These are phyloP conservation scores for Cladosporium sp. DNA, from an alignment of 2,329 filamentous ascomycete genomes.

Conservation along the genomic window DNA sequence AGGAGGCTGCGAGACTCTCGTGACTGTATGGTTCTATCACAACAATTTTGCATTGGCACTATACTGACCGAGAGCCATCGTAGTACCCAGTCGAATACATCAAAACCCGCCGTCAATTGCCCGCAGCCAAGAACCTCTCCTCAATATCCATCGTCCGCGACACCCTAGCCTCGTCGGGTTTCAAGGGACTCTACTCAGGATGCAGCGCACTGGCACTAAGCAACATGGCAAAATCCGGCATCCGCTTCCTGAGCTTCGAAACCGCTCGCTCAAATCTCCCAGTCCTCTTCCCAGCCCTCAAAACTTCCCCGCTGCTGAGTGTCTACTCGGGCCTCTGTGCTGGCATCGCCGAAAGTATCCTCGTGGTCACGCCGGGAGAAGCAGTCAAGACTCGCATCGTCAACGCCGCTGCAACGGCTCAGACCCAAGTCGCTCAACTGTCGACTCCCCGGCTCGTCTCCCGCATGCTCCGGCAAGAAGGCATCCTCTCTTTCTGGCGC, in stretches of 20 bases:
- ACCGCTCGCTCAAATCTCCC: conserved; percentile 12
- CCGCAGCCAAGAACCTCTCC: conserved; percentile 1
- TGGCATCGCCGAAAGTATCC: conserved; percentile 21
- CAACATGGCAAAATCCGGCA: conserved; percentile 17
- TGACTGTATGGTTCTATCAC: neutral
- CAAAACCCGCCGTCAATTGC: conserved; percentile 15
- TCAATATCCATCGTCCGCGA: conserved; percentile 6
- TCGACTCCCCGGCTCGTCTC: conserved; percentile 8
- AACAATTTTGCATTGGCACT: no score
- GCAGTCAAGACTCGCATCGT: conserved; percentile 27
- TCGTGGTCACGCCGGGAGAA: conserved; percentile 28
- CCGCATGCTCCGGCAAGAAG: conserved; percentile 13
- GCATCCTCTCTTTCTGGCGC: conserved; percentile 19
- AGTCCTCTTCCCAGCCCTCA: conserved; percentile 10
- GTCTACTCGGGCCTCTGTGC: conserved; percentile 23
- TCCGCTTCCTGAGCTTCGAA: conserved; percentile 27
- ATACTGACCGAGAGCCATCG: neutral
- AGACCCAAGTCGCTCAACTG: conserved; percentile 5
- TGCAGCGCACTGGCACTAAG: conserved; percentile 1
- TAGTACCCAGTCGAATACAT: conserved; percentile 15
- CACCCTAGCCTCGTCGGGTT: neutral
- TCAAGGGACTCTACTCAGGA: conserved; percentile 10
- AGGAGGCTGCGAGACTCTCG: conserved; percentile 11
- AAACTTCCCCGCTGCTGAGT: conserved; percentile 18
- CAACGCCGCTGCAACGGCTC: conserved; percentile 19